Base-by-base conservation (phyloP, 2,329 filamentous ascomycete genomes). In the Tolypocladium amazonense region DNA sequence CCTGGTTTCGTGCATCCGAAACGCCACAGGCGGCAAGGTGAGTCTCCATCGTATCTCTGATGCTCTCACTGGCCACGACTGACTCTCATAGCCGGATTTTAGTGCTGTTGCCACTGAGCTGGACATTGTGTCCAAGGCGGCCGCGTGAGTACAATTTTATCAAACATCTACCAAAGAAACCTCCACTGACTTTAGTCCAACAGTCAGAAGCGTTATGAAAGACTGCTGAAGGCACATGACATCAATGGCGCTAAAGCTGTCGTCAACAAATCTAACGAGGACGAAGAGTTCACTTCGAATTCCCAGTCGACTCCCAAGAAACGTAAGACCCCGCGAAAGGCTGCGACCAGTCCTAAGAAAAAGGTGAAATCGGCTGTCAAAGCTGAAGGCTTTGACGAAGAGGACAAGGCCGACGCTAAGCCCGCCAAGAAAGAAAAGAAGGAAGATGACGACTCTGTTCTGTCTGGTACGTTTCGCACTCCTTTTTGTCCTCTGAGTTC, bases 151-250 rank as follows among this genome's bases (percentile, higher is more conserved):
- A 23, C 12, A 3, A n/a, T 57, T 20, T n/a, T 3, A 5, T 23
- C 14, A 8, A 4, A 25, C 25, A 2, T 4, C n/a, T 20, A 9
- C 1, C 12, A n/a, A 25, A 2, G 15, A 38, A 9, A n/a, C 18
- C 52, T 58, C 50, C 3, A 41, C 37, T 18, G 4, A 41, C 12
- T 35, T 56, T 30, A 20, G 38, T 38, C 8, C 23, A 60, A 62
- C 66, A 89, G 87, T 1, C 81, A 85, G 63, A 89, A 89, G 72
- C 77, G 86, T 65, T 89, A 87, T 66, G 84, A 87, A 71, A 81
- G 86, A 38, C 78, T 89, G 68, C 76, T 87, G 73, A 86, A 86
- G 69, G 73, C 79, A 11, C 76, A 86, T 63, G 78, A 77, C 33
- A 81, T 86, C 56, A 65, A 35, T 18, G 60, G 61, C 47, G 41